A percentile compares a stretch with the other conserved stretches of the same genome.
phyloP scores from a whole-genome alignment of 2,329 filamentous ascomycete genomes.

The Pyrenochaeta sp. region DNA sequence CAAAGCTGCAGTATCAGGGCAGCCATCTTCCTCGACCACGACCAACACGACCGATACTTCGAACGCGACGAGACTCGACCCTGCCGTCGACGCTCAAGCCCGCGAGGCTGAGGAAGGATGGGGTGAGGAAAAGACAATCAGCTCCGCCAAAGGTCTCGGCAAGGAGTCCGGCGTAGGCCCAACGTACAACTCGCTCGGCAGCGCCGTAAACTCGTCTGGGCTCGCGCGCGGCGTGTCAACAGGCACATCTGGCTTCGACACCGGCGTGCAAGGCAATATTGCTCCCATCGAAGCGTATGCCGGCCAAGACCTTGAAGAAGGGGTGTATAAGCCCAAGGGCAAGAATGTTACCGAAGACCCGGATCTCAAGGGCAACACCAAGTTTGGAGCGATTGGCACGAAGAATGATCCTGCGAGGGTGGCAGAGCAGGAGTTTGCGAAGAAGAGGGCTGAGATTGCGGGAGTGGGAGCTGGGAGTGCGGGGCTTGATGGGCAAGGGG shows the following conservation, averaged over 20 bases:
- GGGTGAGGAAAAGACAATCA: slow-evolving; percentile 51
- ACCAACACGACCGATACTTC: slow-evolving; percentile 66
- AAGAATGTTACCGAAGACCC: slow-evolving; percentile 59
- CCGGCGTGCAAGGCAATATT: slow-evolving; percentile 31
- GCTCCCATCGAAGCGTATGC: slow-evolving; percentile 52
- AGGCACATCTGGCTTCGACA: slow-evolving; percentile 44
- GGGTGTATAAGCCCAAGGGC: slow-evolving; percentile 58
- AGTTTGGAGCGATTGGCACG: slow-evolving; percentile 59
- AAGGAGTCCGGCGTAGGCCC: slow-evolving; percentile 47
- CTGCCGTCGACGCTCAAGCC: slow-evolving; percentile 57
- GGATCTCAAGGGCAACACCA: slow-evolving; percentile 27
- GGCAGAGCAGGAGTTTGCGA: slow-evolving; percentile 53
- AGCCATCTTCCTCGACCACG: slow-evolving; percentile 63
- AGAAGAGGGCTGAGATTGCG: slow-evolving; percentile 36
- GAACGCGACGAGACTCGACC: slow-evolving; percentile 59
- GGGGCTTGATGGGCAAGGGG: slow-evolving; percentile 25
- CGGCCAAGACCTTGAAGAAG: slow-evolving; percentile 40
- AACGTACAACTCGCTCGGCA: slow-evolving; percentile 40
- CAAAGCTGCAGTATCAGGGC: slow-evolving; percentile 59
- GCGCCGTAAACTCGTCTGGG: slow-evolving; percentile 41
- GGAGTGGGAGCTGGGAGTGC: slow-evolving; percentile 30
- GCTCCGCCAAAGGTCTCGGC: slow-evolving; percentile 50
- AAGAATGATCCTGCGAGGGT: slow-evolving; percentile 64
- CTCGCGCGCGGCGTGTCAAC: slow-evolving; percentile 9
- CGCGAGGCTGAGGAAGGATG: slow-evolving; percentile 54